Base-by-base conservation (phyloP, 352 stramenopile species). In the Phytophthora pseudosyringae region DNA sequence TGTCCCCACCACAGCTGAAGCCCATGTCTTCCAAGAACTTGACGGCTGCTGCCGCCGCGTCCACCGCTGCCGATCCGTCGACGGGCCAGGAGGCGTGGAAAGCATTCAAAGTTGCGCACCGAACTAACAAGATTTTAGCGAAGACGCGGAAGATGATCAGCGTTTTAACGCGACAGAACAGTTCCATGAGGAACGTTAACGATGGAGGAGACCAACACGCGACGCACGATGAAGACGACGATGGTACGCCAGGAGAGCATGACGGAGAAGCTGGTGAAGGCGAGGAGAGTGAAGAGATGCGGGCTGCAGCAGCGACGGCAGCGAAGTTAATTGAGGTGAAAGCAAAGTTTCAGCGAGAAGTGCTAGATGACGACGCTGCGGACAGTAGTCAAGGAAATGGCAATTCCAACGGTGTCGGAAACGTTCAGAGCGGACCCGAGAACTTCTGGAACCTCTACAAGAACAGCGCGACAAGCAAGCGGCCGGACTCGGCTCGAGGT, bases 401-500 rank as follows among this genome's bases (percentile, higher is more conserved):
- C 3, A 52, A 21, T 18, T 13, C 35, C 25, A 63, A 57, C 16
- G 28, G 36, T 11, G 25, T 47, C 29, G 38, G 41, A 5, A 29
- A 51, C 12, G 46, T 62, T 21, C 39, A 68, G 21, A 48, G 28
- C 2, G 54, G 47, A 47, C 9, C 35, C 5, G 65, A 73, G 12
- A 75, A 76, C 15, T 89, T 93, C 50, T 91, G 81, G 83, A 57
- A 40, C 7, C 73, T 88, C 18, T 91, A 90, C 64, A 85, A 88
- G 46, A 68, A 29, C 28, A 78, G 58, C 8, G 55, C 65, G 12
- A 80, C 69, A 6, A 71, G 52, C 44, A 79, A 75, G 33, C 80
- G 75, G 1, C 77, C 81, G 0, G 70, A 76, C 45, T 89, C 83
- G 1, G 62, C 83, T 11, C 74, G 81, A 16, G 78, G 83, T 4